Evolutionary conservation across 805 yeast genomes (phyloP), one percentile per base, ranked within the genome.

Genomic region (Sugiyamaella boreocaroliniensis): DNA sequence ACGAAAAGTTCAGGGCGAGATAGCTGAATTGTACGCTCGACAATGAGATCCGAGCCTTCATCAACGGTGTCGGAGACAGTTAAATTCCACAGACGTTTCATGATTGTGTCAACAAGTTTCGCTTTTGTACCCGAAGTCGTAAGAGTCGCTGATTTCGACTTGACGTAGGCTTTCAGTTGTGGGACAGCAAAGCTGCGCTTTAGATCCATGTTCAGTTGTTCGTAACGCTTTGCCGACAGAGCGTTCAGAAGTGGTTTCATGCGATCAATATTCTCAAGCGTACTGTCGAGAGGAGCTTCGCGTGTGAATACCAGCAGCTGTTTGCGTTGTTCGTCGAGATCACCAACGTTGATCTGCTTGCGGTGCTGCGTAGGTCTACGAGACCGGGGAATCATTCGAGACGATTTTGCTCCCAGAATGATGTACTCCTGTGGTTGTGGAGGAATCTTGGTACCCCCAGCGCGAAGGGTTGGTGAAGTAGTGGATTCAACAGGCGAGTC

Each of bases 1-100:
- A 76, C 61, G 50, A 76, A 76, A 58, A 77, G 57, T 29, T 76
- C 77, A 4, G 66, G 62, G 42, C 65, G 66, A 26, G 68, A 54
- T 18, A 77, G 62, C 19, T 66, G 65, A 5, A 76, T 54, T 4
- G 63, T 55, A 43, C 64, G 68, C 46, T 69, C 70, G 6, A 65
- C 57, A 34, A 70, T 59, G 19, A 72, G 65, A 46, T 71, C 73
- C 5, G 67, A 68, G 34, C 64, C 58, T n/a, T 64, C 61, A 2
- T 64, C 52, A 18, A 65, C 47, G 19, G 58, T 55, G 1, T 57
- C 59, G 1, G 69, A 56, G 15, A 58, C 57, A 1, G 50, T 40
- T 18, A 69, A 52, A 8, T 61, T 54, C 80, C 80, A 76, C 10
- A 71, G 58, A 6, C 65, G 58, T 2, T 55, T 51, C 34, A 76